Evolutionary conservation across 768 basidiomycete genomes (phyloP).

Genomic region (Cystobasidium ongulense): DNA sequence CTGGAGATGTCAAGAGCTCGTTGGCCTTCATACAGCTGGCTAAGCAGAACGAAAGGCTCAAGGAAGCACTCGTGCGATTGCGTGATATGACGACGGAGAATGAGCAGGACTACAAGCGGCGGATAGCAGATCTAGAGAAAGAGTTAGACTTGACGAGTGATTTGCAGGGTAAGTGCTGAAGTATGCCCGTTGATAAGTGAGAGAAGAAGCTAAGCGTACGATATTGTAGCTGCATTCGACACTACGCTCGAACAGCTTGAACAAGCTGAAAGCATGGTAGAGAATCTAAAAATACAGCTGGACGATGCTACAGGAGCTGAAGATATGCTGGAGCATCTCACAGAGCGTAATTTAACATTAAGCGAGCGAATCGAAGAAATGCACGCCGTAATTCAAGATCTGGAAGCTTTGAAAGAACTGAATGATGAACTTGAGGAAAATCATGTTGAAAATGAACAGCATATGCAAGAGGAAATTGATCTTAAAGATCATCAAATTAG

Average conservation of each 20-base stretch:
- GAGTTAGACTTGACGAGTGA: constrained; percentile 71
- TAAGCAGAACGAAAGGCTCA: constrained; percentile 90
- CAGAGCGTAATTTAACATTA: constrained; percentile 82
- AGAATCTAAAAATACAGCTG: constrained; percentile 84
- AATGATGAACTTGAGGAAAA: constrained; percentile 96
- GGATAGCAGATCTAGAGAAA: constrained; percentile 81
- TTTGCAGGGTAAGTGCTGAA: constrained; percentile 56
- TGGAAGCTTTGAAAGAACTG: constrained; percentile 89
- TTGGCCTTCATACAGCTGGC: constrained; percentile 67
- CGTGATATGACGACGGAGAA: constrained; percentile 81
- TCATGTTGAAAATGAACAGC: constrained; percentile 85
- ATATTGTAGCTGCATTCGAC: constrained; percentile 46
- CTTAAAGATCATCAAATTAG: constrained; percentile 61
- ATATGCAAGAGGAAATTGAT: constrained; percentile 71
- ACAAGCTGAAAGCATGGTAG: constrained; percentile 83
- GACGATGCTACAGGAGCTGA: constrained; percentile 93
- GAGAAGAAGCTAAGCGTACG: too few relatives aligned
- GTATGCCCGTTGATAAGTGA: not conserved
- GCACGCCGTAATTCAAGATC: constrained; percentile 88
- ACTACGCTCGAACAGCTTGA: constrained; percentile 71
- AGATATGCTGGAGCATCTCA: constrained; percentile 90
- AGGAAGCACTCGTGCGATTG: constrained; percentile 84
- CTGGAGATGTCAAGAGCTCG: constrained; percentile 46
- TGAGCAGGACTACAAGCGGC: constrained; percentile 70
- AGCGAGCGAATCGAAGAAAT: constrained; percentile 99